phyloP scores from a whole-genome alignment of 768 basidiomycete genomes.

The Mycena maculata region DNA sequence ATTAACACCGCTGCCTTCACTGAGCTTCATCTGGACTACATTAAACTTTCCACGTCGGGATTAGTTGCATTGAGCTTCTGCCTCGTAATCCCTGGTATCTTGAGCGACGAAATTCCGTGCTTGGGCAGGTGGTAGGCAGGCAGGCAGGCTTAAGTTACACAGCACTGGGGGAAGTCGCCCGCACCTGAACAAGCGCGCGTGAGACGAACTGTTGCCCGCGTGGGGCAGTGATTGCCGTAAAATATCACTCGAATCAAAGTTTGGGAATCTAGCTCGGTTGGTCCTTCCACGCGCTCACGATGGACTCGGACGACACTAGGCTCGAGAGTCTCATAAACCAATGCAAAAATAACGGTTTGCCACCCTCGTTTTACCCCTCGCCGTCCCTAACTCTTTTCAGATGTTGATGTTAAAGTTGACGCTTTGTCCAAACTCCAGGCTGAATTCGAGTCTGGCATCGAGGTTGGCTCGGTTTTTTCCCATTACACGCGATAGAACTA shows the following conservation, averaged over 20 bases:
- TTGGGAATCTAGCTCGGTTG: constrained; percentile 4
- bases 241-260: background rate
- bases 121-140: too few species aligned
- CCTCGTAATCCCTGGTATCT: too few species aligned
- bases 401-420: constrained; percentile 85
- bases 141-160: too few species aligned
- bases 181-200: too few species aligned
- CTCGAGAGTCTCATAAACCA: constrained; percentile 73
- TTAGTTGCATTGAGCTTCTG: too few species aligned
- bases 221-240: background rate
- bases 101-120: too few species aligned
- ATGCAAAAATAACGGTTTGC: constrained; percentile 72
- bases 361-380: constrained; percentile 18
- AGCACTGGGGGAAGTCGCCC: too few species aligned
- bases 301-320: constrained; percentile 62
- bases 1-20: too few species aligned
- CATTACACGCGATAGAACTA: constrained; percentile 30
- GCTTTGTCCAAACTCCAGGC: constrained; percentile 82
- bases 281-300: constrained; percentile 42
- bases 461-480: constrained; percentile 58
- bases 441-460: constrained; percentile 75
- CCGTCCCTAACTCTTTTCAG: constrained; percentile 49
- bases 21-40: too few species aligned
- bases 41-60: too few species aligned
- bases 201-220: too few species aligned